Evolutionary conservation across 2,329 filamentous ascomycete species (phyloP), one percentile per base, ranked within the genome.

Genomic region (Botrytis hyacinthi): DNA sequence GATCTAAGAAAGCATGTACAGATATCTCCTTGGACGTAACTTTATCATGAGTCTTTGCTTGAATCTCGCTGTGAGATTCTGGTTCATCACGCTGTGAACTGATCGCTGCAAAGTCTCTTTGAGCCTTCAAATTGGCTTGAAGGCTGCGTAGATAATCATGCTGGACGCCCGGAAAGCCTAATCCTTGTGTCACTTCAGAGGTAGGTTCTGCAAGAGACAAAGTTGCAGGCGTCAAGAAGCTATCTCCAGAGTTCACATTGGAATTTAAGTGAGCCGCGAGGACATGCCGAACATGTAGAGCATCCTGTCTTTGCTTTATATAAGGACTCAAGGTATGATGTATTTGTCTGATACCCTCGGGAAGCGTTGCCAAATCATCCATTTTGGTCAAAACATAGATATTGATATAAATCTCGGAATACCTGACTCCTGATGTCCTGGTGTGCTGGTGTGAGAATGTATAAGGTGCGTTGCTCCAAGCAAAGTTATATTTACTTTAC

Each of bases 301-400:
- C 84, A 76, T 91, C 87, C 73, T 90, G 87, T 40, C 88, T 85
- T 42, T 87, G 84, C 70, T 87, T 88, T 73, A 90, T 83, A 74
- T 85, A 89, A 7, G 87, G 85, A 48, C 84, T 82, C 35, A 91
- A 83, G 29, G 81, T 82, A 59, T 82, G 80, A 72, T 85, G 83
- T 48, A 87, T 80, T 48, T 81, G 81, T 66, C 82, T 78, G 22
- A 84, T 73, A 20, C 80, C 78, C 26, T 85, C 82, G 32, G 82
- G 82, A 71, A 75, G 80, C 37, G 54, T 18, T 20, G 70, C 63
- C 37, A 44, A n/a, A 40, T 73, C 70, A 32, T 78, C 73, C 79
- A 80, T 80, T 7, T 62, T 59, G 66, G 32, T 16, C 22, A n/a
- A 32, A 68, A 68, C 40, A 57, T 16, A 37, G 57, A 68, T 42